Percentiles rank a stretch among this genome's conserved stretches.
These are phyloP conservation scores for Pascua sp. DNA, from an alignment of 1,284 basidiomycete species.

Conservation along the genomic window DNA sequence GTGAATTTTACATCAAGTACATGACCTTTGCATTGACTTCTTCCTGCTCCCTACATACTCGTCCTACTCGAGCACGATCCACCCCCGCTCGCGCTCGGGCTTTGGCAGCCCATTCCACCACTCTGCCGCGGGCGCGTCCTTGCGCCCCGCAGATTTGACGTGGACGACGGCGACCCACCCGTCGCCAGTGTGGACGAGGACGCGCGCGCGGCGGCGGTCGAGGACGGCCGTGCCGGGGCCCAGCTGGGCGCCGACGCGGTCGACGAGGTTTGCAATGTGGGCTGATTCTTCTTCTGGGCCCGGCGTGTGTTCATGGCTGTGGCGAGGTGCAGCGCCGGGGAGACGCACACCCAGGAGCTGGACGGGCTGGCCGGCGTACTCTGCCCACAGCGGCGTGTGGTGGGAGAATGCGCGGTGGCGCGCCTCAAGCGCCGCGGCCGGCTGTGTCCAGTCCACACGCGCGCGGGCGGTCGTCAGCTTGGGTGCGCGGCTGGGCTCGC, in stretches of 20 bases:
- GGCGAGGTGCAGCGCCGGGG: background rate
- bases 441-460: slow-evolving; percentile 60
- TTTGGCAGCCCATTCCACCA: slow-evolving; percentile 62
- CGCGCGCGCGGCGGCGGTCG: slow-evolving; percentile 53
- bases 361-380: slow-evolving; percentile 10
- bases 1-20: too few relatives aligned
- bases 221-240: slow-evolving; percentile 43
- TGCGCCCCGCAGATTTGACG: slow-evolving; percentile 60
- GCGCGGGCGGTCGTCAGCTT: slow-evolving; percentile 60
- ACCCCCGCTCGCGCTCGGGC: slow-evolving; percentile 15
- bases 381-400: slow-evolving; percentile 57
- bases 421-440: slow-evolving; percentile 57
- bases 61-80: slow-evolving; percentile 11
- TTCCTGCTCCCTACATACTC: background rate
- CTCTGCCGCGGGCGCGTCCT: slow-evolving; percentile 52
- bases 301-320: slow-evolving; percentile 65
- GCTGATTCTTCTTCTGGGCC: slow-evolving; percentile 38
- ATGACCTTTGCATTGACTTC: too few relatives aligned
- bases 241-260: background rate
- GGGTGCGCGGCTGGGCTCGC: slow-evolving; percentile 57
- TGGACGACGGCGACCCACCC: slow-evolving; percentile 55
- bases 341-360: slow-evolving; percentile 11
- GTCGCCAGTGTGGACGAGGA: slow-evolving; percentile 52
- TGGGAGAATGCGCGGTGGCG: slow-evolving; percentile 69
- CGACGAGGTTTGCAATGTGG: slow-evolving; percentile 16